Evolutionary conservation across 2,329 filamentous ascomycete species (phyloP), one percentile per base, ranked within the genome.

Genomic region (Trichoderma arundinaceum): DNA sequence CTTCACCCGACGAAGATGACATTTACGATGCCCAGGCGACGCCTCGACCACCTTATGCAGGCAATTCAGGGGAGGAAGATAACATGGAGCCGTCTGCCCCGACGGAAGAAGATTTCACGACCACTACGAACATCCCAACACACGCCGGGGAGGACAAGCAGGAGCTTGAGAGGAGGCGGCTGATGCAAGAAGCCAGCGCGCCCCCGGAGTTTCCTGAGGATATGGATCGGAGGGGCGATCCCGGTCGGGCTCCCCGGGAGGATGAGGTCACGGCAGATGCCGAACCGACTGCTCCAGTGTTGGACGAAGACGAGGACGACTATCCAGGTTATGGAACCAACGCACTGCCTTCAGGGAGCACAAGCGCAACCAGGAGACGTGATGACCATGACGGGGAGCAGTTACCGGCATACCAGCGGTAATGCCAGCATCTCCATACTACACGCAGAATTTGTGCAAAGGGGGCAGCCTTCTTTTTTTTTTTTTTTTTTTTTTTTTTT

Each of bases 81-180:
- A 69, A 10, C 70, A 43, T 56, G 52, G 78, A 70, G 2, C 79
- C 79, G 6, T 82, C 80, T 5, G 82, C 78, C 2, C 85, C 80
- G 2, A 79, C 81, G 0, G 72, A 82, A n/a, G 80, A 81, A 17
- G 81, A 83, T 7, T 59, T 86, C 4, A 72, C 65, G 22, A 70
- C 64, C 9, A 70, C 44, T 15, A 4, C n/a, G 38, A 49, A 10
- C 33, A 7, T 10, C 8, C 19, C 41, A 13, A 32, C 19, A 15
- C 28, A 22, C 8, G 44, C 44, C 5, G 66, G 60, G 13, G 91
- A 95, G 64, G 94, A 96, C 75, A 95, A 96, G 75, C 88, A 89
- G 71, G 92, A 96, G 74, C 79, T 92, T 7, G 90, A 94, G 74
- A 82, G 88, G 19, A 84, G 80, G 64, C 81, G 88, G 43, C 76